Evolutionary conservation across 139 green algal genomes (phyloP).

Genomic region (Nannochloris sp.): DNA sequence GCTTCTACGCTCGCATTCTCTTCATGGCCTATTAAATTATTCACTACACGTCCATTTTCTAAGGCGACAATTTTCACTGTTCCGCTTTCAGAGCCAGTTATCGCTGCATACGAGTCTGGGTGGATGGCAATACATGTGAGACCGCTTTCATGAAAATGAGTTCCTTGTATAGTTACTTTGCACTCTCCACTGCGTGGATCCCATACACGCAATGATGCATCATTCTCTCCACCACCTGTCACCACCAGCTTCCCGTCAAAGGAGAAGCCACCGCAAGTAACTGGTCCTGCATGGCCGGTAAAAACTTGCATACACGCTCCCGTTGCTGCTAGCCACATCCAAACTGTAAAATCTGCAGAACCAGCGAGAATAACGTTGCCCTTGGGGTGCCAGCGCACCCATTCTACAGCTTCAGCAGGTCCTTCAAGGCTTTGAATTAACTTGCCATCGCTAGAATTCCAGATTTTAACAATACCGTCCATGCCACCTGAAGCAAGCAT

Average conservation of each 20-base stretch:
- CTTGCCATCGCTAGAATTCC: conserved; percentile 42
- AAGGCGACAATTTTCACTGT: conserved; percentile 54
- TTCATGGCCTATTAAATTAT: conserved; percentile 45
- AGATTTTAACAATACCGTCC: conserved; percentile 72
- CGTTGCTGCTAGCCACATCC: conserved; percentile 91
- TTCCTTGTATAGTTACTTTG: conserved; percentile 30
- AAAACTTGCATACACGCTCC: conserved; percentile 89
- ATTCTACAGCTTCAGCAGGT: conserved; percentile 71
- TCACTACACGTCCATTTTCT: conserved; percentile 15
- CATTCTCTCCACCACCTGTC: conserved; percentile 70
- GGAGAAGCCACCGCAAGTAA: conserved; percentile 80
- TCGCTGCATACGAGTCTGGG: conserved; percentile 30
- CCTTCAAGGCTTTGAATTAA: conserved; percentile 65
- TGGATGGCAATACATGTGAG: conserved; percentile 65
- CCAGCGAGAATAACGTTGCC: conserved; percentile 85
- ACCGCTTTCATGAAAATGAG: conserved; percentile 38
- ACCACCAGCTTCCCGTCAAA: conserved; percentile 79
- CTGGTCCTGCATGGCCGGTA: conserved; percentile 68
- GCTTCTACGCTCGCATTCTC: conserved; percentile 62
- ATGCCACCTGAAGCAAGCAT: conserved; percentile 79
- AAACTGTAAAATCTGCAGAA: conserved; percentile 84
- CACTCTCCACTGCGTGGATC: conserved; percentile 75
- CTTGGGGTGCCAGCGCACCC: conserved; percentile 88
- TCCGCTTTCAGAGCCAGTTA: conserved; percentile 63
- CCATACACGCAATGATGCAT: conserved; percentile 74